Evolutionary conservation across 352 stramenopile genomes (phyloP).

Genomic region (Phytophthora sansomeana): DNA sequence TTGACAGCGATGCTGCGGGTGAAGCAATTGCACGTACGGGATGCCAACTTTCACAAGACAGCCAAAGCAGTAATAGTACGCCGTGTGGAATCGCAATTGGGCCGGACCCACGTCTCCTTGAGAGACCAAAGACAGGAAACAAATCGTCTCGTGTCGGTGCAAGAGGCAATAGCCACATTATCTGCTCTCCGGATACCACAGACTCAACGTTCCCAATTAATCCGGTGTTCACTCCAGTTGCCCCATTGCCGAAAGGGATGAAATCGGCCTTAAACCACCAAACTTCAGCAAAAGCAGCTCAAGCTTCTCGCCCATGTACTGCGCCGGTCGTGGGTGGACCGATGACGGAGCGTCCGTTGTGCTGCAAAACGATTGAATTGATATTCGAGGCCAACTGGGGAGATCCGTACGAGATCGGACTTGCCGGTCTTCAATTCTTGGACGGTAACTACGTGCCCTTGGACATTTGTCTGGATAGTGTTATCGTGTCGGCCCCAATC

Average conservation of each 20-base stretch:
- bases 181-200: slow-evolving; percentile 18
- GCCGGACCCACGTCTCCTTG: slow-evolving; percentile 31
- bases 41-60: background rate
- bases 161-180: slow-evolving; percentile 33
- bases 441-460: slow-evolving; percentile 64
- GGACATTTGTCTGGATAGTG: slow-evolving; percentile 30
- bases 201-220: slow-evolving; percentile 16
- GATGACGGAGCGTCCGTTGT: slow-evolving; percentile 50
- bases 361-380: slow-evolving; percentile 57
- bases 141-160: slow-evolving; percentile 39
- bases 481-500: slow-evolving; percentile 47
- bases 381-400: slow-evolving; percentile 78
- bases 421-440: slow-evolving; percentile 68
- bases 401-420: slow-evolving; percentile 71
- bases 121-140: slow-evolving; percentile 68
- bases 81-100: slow-evolving; percentile 1
- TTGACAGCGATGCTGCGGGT: background rate
- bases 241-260: slow-evolving; percentile 47
- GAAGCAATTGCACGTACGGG: background rate
- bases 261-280: slow-evolving; percentile 49
- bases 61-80: background rate
- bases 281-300: slow-evolving; percentile 22
- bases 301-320: slow-evolving; percentile 57
- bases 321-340: slow-evolving; percentile 62
- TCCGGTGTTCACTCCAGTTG: slow-evolving; percentile 39